These are phyloP conservation scores for Endocarpon pusillum DNA, from an alignment of 495 filamentous ascomycete genomes.

Conservation along the genomic window DNA sequence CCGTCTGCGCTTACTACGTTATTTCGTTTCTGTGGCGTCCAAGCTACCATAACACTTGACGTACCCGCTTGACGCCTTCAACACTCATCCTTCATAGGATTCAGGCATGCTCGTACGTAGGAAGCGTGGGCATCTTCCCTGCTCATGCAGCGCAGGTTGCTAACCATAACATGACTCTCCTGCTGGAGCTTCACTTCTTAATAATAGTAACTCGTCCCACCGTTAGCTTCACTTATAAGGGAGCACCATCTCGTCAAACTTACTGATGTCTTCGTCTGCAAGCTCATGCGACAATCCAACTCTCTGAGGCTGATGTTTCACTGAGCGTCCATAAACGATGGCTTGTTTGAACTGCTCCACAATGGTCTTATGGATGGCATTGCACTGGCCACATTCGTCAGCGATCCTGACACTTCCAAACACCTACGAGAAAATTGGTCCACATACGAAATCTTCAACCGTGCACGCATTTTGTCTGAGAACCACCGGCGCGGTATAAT, in stretches of 20 bases:
- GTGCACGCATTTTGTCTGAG: slow-evolving; percentile 66
- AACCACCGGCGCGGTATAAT: slow-evolving; percentile 85
- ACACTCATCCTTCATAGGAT: not conserved
- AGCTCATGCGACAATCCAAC: slow-evolving; percentile 86
- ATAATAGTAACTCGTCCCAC: slow-evolving; percentile 64
- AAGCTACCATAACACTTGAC: too few relatives aligned
- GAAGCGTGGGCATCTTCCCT: too few relatives aligned
- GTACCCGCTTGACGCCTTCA: too few relatives aligned
- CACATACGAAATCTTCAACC: slow-evolving; percentile 79
- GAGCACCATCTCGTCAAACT: slow-evolving; percentile 18
- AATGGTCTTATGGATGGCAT: slow-evolving; percentile 89
- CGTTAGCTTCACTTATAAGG: slow-evolving; percentile 1
- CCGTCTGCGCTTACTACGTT: too few relatives aligned
- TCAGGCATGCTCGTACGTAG: not conserved
- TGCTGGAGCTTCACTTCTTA: slow-evolving; percentile 50
- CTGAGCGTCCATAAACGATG: slow-evolving; percentile 90
- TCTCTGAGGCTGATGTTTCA: slow-evolving; percentile 96
- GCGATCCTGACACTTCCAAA: not conserved
- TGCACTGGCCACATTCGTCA: slow-evolving; percentile 46
- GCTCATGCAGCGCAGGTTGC: not conserved
- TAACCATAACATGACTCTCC: not conserved
- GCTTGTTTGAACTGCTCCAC: slow-evolving; percentile 90
- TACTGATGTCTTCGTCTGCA: slow-evolving; percentile 93
- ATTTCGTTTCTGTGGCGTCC: too few relatives aligned
- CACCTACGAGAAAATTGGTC: slow-evolving; percentile 7